phyloP scores from a whole-genome alignment of 805 yeast species.

The Kuraishia hungarica region DNA sequence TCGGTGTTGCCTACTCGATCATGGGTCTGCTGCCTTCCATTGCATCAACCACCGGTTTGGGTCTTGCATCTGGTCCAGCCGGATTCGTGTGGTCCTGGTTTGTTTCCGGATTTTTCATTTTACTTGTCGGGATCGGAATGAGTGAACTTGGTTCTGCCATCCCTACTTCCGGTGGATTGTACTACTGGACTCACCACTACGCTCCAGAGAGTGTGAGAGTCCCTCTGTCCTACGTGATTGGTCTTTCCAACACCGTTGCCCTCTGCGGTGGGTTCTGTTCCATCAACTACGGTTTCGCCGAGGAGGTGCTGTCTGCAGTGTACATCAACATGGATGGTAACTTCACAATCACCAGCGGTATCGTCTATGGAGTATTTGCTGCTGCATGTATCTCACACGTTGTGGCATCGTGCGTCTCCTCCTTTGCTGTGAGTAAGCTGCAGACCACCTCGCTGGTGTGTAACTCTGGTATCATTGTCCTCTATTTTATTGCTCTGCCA shows the following conservation, averaged over 20 bases:
- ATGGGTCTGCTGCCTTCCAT: slow-evolving; percentile 59
- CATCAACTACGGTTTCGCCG: slow-evolving; percentile 35
- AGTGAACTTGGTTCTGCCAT: slow-evolving; percentile 54
- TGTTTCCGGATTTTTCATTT: slow-evolving; percentile 39
- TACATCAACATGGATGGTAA: slow-evolving; percentile 29
- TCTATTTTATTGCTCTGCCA: slow-evolving; percentile 38
- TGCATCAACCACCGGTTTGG: slow-evolving; percentile 47
- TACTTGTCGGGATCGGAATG: slow-evolving; percentile 46
- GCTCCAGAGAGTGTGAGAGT: slow-evolving; percentile 29
- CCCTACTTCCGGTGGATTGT: slow-evolving; percentile 59
- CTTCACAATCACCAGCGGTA: slow-evolving; percentile 28
- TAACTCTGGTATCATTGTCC: slow-evolving; percentile 26
- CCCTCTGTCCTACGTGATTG: slow-evolving; percentile 32
- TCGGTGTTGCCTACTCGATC: slow-evolving; percentile 56
- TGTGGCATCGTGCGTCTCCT: slow-evolving; percentile 27
- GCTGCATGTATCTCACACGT: slow-evolving; percentile 30
- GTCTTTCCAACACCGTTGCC: slow-evolving; percentile 34
- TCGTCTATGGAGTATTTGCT: slow-evolving; percentile 34
- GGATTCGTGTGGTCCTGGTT: slow-evolving; percentile 58
- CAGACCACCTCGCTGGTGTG: slow-evolving; percentile 31
- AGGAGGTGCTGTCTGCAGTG: slow-evolving; percentile 34
- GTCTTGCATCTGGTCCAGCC: slow-evolving; percentile 47
- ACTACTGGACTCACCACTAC: slow-evolving; percentile 39
- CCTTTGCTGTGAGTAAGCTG: slow-evolving; percentile 29
- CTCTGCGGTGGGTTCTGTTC: slow-evolving; percentile 33